Evolutionary conservation across 306 rosid species (phyloP), one percentile per base, ranked within the genome.

Genomic region (Citrullus colocynthis): DNA sequence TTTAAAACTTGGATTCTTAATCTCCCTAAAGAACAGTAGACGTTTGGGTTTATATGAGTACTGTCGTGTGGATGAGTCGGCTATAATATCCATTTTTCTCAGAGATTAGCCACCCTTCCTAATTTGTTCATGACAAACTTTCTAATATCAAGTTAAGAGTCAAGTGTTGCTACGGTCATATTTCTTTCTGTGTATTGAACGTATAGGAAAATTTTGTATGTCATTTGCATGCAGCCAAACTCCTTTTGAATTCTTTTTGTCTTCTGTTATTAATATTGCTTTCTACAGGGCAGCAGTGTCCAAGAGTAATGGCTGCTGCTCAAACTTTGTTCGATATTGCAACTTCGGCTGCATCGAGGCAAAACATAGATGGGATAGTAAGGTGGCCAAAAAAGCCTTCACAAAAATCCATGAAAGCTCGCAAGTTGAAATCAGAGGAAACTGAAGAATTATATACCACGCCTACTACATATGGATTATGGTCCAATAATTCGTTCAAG

Each of bases 371-470:
- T 65, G 91, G 91, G 83, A 83, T 80, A 65, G 61, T 89, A 59
- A 88, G 85, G 76, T 92, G 97, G 97, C 91, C 88, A 56, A 90
- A 91, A 81, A 96, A 91, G 82, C 79, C 96, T 77, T 87, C 91
- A 32, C 96, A 88, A 13, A 96, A 96, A 86, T 77, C 84, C 81
- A 80, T 85, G 89, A 92, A 86, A 85, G 85, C 91, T 73, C 87
- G 90, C 85, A 87, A 85, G 76, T 79, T 82, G 80, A 96, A 88
- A 75, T 79, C 89, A 65, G 92, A 84, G 79, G 93, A 89, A 86
- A 81, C 81, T 2, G 89, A 88, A 78, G 92, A 88, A 57, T 80
- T 61, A 54, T 80, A 81, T 34, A 79, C 83, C 39, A 66, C 85
- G 48, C 51, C 89, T 4, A 69, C 89, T 6, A 64, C 65, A 71